A percentile compares a stretch with the other conserved stretches of the same genome.
These are phyloP conservation scores for Coniella lustricola DNA, from an alignment of 2,329 filamentous ascomycete genomes.

Conservation along the genomic window DNA sequence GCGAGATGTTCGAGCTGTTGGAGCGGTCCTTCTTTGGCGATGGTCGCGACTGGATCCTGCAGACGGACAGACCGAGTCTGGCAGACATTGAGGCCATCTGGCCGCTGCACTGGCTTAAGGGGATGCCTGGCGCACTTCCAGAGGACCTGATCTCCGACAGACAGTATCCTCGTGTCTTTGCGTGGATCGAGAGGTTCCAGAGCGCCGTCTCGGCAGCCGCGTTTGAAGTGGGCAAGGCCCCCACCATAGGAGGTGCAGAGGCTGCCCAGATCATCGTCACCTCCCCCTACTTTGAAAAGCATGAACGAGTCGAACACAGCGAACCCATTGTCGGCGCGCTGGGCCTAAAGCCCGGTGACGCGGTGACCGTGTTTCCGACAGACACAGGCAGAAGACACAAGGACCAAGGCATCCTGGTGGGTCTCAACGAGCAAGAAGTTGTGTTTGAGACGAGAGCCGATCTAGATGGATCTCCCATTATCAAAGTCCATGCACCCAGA, in stretches of 20 bases:
- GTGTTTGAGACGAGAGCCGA: constrained; percentile 46
- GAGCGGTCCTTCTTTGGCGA: constrained; percentile 59
- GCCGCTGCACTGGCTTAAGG: constrained; percentile 59
- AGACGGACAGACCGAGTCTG: constrained; percentile 43
- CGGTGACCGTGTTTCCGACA: constrained; percentile 53
- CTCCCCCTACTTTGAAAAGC: constrained; percentile 38
- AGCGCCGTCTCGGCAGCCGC: constrained; percentile 36
- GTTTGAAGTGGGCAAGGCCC: constrained; percentile 27
- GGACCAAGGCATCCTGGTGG: constrained; percentile 50
- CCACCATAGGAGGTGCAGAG: constrained; percentile 44
- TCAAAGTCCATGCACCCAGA: constrained; percentile 56
- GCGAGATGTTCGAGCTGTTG: constrained; percentile 47
- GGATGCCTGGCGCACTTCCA: constrained; percentile 49
- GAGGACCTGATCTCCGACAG: constrained; percentile 41
- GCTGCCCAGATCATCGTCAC: constrained; percentile 41
- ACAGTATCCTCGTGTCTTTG: constrained; percentile 53
- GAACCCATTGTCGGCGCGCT: constrained; percentile 42
- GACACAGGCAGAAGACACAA: constrained; percentile 54
- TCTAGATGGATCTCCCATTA: constrained; percentile 23
- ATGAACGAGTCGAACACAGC: constrained; percentile 34
- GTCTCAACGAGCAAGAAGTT: constrained; percentile 45
- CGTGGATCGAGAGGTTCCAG: constrained; percentile 59
- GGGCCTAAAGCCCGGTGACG: constrained; percentile 44
- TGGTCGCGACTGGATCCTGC: constrained; percentile 58
- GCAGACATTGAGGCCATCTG: constrained; percentile 65